Conservation (phyloP, 2,329 filamentous ascomycete genomes). For the Macrophomina phaseolina region DNA sequence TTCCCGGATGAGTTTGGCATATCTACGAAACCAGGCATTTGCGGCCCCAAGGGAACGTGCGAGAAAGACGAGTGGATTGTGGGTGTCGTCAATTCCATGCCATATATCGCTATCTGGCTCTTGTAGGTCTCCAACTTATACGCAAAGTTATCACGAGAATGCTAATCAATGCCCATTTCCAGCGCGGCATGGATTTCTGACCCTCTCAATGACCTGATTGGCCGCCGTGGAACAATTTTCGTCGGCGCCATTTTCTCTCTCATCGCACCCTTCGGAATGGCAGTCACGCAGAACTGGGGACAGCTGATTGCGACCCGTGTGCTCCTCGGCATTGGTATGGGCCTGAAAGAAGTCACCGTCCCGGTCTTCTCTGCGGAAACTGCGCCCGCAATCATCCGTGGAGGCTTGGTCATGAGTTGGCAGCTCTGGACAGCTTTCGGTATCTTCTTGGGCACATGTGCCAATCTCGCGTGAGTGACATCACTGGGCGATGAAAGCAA, state of each 20-base stretch:
- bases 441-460: slow-evolving; percentile 52
- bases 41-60: slow-evolving; percentile 32
- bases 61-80: slow-evolving; percentile 40
- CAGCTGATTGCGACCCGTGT: slow-evolving; percentile 47
- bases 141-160: no score
- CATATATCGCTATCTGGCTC: slow-evolving; percentile 34
- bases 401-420: slow-evolving; percentile 55
- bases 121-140: slow-evolving; percentile 1
- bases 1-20: slow-evolving; percentile 64
- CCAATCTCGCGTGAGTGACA: slow-evolving; percentile 40
- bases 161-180: background rate
- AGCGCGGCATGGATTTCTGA: slow-evolving; percentile 35
- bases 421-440: slow-evolving; percentile 53
- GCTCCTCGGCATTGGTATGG: slow-evolving; percentile 50
- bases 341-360: slow-evolving; percentile 52
- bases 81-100: slow-evolving; percentile 34
- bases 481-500: slow-evolving; percentile 30
- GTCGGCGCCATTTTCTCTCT: slow-evolving; percentile 37
- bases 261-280: slow-evolving; percentile 44
- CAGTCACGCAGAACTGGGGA: slow-evolving; percentile 45
- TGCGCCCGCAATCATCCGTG: slow-evolving; percentile 45
- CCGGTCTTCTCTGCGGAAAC: slow-evolving; percentile 50
- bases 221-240: slow-evolving; percentile 40
- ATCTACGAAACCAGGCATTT: slow-evolving; percentile 34
- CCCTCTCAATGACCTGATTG: slow-evolving; percentile 36